These are phyloP conservation scores for Diaporthe nobilis DNA, from an alignment of 2,329 filamentous ascomycete species.

Conservation along the genomic window DNA sequence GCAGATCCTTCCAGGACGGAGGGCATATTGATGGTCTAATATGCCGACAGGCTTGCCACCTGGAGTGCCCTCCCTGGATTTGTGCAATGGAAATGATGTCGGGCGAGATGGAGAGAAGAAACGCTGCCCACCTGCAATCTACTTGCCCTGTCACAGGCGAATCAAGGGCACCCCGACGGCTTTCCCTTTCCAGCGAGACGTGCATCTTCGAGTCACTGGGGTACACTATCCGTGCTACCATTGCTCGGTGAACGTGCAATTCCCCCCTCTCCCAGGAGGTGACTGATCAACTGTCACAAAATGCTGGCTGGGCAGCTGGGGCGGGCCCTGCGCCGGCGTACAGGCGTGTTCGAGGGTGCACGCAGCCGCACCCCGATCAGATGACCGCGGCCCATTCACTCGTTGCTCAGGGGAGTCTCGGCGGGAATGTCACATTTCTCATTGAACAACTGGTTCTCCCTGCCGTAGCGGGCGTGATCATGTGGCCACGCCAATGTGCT, in stretches of 20 bases:
- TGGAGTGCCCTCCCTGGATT: background rate
- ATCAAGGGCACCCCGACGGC: slow-evolving; percentile 9
- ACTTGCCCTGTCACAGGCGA: background rate
- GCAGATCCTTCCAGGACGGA: background rate
- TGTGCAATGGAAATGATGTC: slow-evolving; percentile 16
- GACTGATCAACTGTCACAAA: slow-evolving; percentile 38
- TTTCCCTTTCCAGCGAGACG: slow-evolving; percentile 21
- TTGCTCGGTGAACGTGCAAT: slow-evolving; percentile 27
- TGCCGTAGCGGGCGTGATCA: slow-evolving; percentile 11
- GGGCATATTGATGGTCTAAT: background rate
- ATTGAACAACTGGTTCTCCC: slow-evolving; percentile 24
- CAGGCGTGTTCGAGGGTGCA: slow-evolving; percentile 24
- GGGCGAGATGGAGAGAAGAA: slow-evolving; percentile 18
- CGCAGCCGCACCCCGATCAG: slow-evolving; percentile 30
- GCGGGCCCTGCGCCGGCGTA: slow-evolving; percentile 17
- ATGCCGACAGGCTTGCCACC: slow-evolving; percentile 6
- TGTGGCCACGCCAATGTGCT: slow-evolving; percentile 26
- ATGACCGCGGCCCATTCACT: slow-evolving; percentile 8
- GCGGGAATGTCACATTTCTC: background rate
- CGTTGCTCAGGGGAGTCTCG: slow-evolving; percentile 4
- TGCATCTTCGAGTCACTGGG: slow-evolving; percentile 35
- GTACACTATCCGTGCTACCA: slow-evolving; percentile 30
- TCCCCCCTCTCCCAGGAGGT: slow-evolving; percentile 6
- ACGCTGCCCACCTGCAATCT: slow-evolving; percentile 19
- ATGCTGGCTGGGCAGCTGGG: slow-evolving; percentile 12